Conservation (phyloP, 352 stramenopile genomes). For the Phytophthora citrophthora region DNA sequence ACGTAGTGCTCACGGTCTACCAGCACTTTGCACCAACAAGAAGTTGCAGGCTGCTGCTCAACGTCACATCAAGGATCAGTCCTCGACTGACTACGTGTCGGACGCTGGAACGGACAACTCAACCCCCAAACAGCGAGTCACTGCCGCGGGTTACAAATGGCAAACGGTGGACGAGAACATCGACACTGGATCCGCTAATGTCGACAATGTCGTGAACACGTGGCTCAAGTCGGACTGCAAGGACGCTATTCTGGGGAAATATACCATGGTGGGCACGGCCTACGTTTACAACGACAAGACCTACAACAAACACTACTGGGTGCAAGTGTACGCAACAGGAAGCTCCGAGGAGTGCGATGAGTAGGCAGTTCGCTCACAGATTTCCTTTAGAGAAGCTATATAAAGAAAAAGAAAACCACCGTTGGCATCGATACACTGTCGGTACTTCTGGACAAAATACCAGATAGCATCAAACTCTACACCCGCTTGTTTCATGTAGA, state of each 20-base stretch:
- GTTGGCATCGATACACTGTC: too few species aligned
- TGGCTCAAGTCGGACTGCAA: conserved; percentile 37
- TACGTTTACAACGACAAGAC: conserved; percentile 35
- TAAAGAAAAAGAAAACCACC: conserved; percentile 1
- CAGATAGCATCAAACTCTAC: too few species aligned
- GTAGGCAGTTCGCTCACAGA: not conserved
- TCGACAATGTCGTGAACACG: conserved; percentile 31
- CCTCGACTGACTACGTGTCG: conserved; percentile 27
- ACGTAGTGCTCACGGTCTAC: conserved; percentile 35
- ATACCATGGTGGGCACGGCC: conserved; percentile 43
- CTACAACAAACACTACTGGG: conserved; percentile 55
- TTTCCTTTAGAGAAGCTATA: too few species aligned
- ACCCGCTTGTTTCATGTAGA: too few species aligned
- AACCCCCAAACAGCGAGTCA: conserved; percentile 38
- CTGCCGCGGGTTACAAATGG: conserved; percentile 46
- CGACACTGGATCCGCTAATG: conserved; percentile 27
- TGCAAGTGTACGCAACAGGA: conserved; percentile 51
- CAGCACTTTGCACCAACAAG: conserved; percentile 38
- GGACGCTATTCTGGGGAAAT: conserved; percentile 33
- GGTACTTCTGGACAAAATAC: too few species aligned
- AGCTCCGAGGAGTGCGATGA: conserved; percentile 29
- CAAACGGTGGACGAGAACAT: conserved; percentile 45
- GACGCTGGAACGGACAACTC: conserved; percentile 48
- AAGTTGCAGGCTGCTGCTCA: conserved; percentile 26
- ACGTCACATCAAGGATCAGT: conserved; percentile 10